Conservation (phyloP, 805 yeast species). For the Pichia membranifaciens region DNA sequence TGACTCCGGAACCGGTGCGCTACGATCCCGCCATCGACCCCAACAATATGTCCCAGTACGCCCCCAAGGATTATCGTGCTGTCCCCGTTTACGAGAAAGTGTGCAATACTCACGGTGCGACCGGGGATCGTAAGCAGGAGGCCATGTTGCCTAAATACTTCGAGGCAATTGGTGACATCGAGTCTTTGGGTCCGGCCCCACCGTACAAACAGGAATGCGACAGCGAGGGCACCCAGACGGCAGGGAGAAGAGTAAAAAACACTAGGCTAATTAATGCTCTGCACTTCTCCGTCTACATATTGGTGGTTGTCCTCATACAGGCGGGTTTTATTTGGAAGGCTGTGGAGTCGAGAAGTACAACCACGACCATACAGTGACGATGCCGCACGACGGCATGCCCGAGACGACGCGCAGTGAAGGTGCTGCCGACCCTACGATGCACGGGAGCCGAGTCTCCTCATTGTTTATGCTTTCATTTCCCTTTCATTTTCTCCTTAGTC, state of each 20-base stretch:
- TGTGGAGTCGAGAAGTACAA: no score
- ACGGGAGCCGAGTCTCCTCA: no score
- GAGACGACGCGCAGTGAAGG: neutral
- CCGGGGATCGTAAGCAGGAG: neutral
- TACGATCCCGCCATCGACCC: conserved; percentile 29
- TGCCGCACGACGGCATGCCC: neutral
- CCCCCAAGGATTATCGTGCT: conserved; percentile 28
- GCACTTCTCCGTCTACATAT: neutral
- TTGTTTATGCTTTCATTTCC: no score
- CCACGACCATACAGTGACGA: neutral
- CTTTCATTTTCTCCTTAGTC: no score
- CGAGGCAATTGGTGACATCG: neutral
- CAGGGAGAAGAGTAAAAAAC: neutral
- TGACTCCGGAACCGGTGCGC: conserved; percentile 20
- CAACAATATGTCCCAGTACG: conserved; percentile 29
- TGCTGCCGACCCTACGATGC: neutral
- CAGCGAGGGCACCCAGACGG: neutral
- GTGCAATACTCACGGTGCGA: neutral
- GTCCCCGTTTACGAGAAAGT: conserved; percentile 4
- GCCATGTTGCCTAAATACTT: neutral
- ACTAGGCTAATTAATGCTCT: no score
- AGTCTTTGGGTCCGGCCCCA: neutral
- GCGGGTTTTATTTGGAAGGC: no score
- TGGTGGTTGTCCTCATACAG: neutral
- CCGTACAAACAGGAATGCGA: neutral